These are phyloP conservation scores for Neurospora sp. DNA, from an alignment of 495 filamentous ascomycete genomes.

Conservation along the genomic window DNA sequence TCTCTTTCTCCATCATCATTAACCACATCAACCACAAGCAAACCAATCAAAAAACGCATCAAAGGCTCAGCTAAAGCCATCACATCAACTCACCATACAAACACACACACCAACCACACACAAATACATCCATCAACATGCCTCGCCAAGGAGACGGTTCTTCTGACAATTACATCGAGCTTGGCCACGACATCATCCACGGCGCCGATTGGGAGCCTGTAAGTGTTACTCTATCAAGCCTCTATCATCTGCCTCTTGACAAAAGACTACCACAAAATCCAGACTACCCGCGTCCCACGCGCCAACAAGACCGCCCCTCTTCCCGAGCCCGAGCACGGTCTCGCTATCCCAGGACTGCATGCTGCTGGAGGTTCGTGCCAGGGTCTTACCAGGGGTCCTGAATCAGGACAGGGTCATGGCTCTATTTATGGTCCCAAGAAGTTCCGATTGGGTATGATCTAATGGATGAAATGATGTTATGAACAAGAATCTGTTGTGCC, in stretches of 20 bases:
- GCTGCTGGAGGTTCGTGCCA: constrained; percentile 25
- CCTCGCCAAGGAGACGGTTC: constrained; percentile 29
- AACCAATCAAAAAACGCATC: background rate
- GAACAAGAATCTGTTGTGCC: background rate
- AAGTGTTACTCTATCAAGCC: background rate
- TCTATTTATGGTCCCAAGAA: background rate
- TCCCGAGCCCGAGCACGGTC: constrained; percentile 26
- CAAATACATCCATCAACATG: constrained; percentile 16
- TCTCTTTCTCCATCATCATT: background rate
- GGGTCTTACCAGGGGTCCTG: constrained; percentile 17
- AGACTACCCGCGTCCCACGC: constrained; percentile 16
- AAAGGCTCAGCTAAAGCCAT: background rate
- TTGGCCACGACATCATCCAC: constrained; percentile 29
- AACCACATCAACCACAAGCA: background rate
- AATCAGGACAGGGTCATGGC: constrained; percentile 14
- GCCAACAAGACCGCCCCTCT: constrained; percentile 31
- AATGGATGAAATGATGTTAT: background rate
- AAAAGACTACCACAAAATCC: constrained; percentile 3
- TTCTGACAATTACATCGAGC: constrained; percentile 26
- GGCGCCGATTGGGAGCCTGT: constrained; percentile 22
- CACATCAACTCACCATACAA: background rate
- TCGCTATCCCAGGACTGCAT: constrained; percentile 15
- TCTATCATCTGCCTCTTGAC: background rate
- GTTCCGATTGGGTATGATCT: background rate
- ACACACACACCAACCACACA: background rate